Evolutionary conservation across 2,329 filamentous ascomycete species (phyloP).

Genomic region (Rhynchosporium secalis): DNA sequence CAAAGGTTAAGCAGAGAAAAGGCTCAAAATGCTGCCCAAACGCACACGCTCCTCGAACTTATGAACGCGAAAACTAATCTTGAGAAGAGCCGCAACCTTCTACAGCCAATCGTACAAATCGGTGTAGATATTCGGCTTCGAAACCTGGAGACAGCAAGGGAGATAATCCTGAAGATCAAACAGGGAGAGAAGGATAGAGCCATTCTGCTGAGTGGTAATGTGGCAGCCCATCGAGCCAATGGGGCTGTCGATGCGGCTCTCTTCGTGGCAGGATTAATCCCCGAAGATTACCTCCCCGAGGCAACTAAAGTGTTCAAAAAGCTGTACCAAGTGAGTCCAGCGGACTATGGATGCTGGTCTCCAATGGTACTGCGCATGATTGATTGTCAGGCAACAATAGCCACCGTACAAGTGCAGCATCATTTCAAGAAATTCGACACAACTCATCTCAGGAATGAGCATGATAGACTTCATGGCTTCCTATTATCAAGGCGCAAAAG

Average conservation of each 20-base stretch:
- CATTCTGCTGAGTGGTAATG: constrained; percentile 8
- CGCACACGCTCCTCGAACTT: not conserved
- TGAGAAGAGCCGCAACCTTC: not conserved
- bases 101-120: constrained; percentile 1
- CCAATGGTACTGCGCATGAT: constrained; percentile 9
- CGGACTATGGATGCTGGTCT: not conserved
- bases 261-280: not conserved
- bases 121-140: constrained; percentile 14
- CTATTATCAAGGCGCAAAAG: not conserved
- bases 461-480: not conserved
- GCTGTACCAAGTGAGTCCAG: not conserved
- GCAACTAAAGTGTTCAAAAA: not conserved
- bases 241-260: constrained; percentile 12
- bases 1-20: not conserved
- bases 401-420: constrained; percentile 3
- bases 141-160: constrained; percentile 11
- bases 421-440: constrained; percentile 9
- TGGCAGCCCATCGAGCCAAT: constrained; percentile 10
- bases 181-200: not conserved
- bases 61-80: not conserved
- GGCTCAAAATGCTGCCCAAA: not conserved
- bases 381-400: constrained; percentile 9
- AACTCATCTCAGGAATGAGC: not conserved
- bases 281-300: not conserved
- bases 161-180: not conserved